Evolutionary conservation across 805 yeast species (phyloP).

Genomic region (Saturnispora diversa): DNA sequence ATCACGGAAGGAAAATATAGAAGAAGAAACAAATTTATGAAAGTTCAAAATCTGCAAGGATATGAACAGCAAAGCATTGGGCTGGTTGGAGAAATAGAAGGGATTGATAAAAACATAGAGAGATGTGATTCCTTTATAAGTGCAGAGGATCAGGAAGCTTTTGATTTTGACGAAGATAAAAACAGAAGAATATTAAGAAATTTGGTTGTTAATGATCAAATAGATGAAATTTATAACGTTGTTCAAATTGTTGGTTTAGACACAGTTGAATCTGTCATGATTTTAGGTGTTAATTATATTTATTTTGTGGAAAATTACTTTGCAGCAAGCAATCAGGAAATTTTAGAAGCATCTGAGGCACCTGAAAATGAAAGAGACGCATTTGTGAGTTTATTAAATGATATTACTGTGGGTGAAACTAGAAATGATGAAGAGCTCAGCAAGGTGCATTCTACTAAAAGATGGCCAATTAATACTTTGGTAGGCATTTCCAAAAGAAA

Average conservation of each 20-base stretch:
- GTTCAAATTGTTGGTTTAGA: slow-evolving; percentile 71
- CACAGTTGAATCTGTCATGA: slow-evolving; percentile 65
- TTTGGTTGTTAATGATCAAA: slow-evolving; percentile 60
- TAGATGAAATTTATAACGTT: slow-evolving; percentile 66
- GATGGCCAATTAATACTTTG: slow-evolving; percentile 55
- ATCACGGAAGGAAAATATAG: slow-evolving; percentile 62
- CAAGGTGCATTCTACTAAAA: slow-evolving; percentile 38
- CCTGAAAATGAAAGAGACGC: slow-evolving; percentile 57
- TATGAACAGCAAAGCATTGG: not conserved
- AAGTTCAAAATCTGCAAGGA: slow-evolving; percentile 21
- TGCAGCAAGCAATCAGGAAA: slow-evolving; percentile 42
- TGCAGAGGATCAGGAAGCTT: not conserved
- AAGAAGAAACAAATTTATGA: slow-evolving; percentile 51
- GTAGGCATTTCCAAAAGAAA: slow-evolving; percentile 66
- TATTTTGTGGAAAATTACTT: slow-evolving; percentile 68
- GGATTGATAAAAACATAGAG: not conserved
- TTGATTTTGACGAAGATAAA: slow-evolving; percentile 43
- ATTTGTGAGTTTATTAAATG: slow-evolving; percentile 53
- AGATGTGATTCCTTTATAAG: not conserved
- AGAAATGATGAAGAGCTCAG: slow-evolving; percentile 9
- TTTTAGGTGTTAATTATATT: slow-evolving; percentile 55
- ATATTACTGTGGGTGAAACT: slow-evolving; percentile 12
- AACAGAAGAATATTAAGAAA: slow-evolving; percentile 68
- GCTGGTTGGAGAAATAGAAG: slow-evolving; percentile 10
- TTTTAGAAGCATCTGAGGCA: slow-evolving; percentile 60